A percentile compares a stretch with the other conserved stretches of the same genome.
phyloP scores from a whole-genome alignment of 345 rosid genomes.

The Lepidium didymum region DNA sequence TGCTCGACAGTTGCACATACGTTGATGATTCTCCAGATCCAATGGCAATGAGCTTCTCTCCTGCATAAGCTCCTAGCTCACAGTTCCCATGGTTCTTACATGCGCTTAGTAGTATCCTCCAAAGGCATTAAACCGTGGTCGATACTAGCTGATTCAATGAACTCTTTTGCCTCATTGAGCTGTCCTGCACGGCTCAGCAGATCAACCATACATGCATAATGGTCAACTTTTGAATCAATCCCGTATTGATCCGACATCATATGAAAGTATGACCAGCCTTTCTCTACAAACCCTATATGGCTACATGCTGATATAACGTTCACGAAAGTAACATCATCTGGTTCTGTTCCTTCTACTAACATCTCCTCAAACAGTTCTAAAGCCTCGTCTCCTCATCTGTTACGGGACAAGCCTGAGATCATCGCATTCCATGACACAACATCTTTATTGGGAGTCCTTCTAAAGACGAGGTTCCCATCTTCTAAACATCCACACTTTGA shows the following conservation, averaged over 20 bases:
- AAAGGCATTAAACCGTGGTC: conserved; percentile 57
- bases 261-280: conserved; percentile 50
- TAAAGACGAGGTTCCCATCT: conserved; percentile 46
- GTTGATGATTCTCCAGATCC: conserved; percentile 71
- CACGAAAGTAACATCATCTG: conserved; percentile 56
- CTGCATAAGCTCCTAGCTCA: conserved; percentile 65
- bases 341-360: conserved; percentile 45
- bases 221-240: conserved; percentile 54
- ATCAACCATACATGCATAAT: conserved; percentile 80
- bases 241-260: conserved; percentile 48
- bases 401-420: conserved; percentile 49
- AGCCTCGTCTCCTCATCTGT: conserved; percentile 42
- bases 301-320: conserved; percentile 66
- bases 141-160: conserved; percentile 57
- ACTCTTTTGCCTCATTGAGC: conserved; percentile 56
- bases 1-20: conserved; percentile 47
- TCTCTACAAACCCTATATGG: conserved; percentile 63
- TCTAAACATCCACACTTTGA: conserved; percentile 41
- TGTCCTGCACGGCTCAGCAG: conserved; percentile 69
- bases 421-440: conserved; percentile 52
- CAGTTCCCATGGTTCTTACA: conserved; percentile 51
- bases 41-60: conserved; percentile 64
- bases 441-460: conserved; percentile 46
- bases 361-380: conserved; percentile 52
- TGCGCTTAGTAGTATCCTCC: conserved; percentile 64